A percentile compares a stretch with the other conserved stretches of the same genome.
Evolutionary conservation across 1,284 basidiomycete species (phyloP).

Genomic region (Volvariella volvacea): DNA sequence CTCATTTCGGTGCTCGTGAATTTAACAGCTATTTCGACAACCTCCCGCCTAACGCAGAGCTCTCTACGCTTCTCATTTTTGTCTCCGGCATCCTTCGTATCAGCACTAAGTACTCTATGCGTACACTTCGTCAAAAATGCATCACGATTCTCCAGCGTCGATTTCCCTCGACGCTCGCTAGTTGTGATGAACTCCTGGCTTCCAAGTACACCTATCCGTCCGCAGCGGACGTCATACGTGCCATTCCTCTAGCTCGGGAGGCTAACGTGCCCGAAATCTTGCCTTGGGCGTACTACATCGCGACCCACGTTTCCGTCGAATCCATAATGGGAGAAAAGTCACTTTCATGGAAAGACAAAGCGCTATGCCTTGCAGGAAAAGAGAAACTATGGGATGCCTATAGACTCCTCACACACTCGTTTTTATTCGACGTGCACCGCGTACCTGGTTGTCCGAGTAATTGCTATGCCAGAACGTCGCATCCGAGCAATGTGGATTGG

Average conservation of each 20-base stretch:
- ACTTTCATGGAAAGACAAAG: constrained; percentile 31
- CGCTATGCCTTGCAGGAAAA: constrained; percentile 29
- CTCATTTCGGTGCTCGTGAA: neutral
- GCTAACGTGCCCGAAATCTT: constrained; percentile 30
- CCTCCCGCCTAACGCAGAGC: constrained; percentile 20
- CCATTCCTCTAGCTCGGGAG: constrained; percentile 30
- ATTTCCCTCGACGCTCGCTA: constrained; percentile 27
- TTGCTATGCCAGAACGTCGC: constrained; percentile 13
- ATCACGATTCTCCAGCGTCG: constrained; percentile 27
- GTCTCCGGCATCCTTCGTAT: constrained; percentile 30
- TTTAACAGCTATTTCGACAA: constrained; percentile 27
- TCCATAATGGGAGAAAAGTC: constrained; percentile 23
- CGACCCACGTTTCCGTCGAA: constrained; percentile 25
- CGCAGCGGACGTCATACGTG: constrained; percentile 23
- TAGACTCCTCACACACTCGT: constrained; percentile 24
- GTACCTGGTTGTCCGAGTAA: constrained; percentile 16
- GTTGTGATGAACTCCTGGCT: constrained; percentile 26
- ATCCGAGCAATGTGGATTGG: constrained; percentile 17
- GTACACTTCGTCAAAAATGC: constrained; percentile 28
- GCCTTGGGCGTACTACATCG: constrained; percentile 36
- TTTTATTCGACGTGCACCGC: constrained; percentile 24
- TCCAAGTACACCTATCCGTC: constrained; percentile 26
- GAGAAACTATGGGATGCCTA: constrained; percentile 29
- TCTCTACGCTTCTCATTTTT: constrained; percentile 25
- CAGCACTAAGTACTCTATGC: constrained; percentile 32